Percentiles rank a stretch among this genome's conserved stretches.
phyloP scores from a whole-genome alignment of 305 asterid genomes.

The Euphrasia arctica region DNA sequence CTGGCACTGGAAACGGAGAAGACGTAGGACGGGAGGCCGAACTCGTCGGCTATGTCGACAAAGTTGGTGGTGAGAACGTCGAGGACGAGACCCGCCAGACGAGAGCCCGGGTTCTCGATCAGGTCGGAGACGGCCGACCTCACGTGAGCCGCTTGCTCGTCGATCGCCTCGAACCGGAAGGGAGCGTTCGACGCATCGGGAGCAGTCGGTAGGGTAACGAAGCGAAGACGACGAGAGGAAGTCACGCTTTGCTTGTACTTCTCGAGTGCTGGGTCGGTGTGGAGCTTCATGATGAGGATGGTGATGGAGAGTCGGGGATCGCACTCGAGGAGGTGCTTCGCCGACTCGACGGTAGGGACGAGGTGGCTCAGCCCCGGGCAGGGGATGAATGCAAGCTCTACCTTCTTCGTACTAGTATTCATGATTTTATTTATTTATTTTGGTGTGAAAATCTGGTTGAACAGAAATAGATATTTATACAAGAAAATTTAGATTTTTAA shows the following conservation, averaged over 20 bases:
- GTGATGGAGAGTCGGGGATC: slow-evolving; percentile 39
- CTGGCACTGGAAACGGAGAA: slow-evolving; percentile 36
- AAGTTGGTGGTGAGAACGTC: slow-evolving; percentile 42
- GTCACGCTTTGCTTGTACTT: slow-evolving; percentile 15
- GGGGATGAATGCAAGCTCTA: slow-evolving; percentile 39
- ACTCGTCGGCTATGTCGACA: slow-evolving; percentile 42
- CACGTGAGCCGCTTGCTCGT: slow-evolving; percentile 20
- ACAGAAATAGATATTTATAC: too few species aligned
- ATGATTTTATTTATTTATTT: too few species aligned
- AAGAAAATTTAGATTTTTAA: too few species aligned
- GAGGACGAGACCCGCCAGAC: slow-evolving; percentile 33
- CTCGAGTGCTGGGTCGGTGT: slow-evolving; percentile 25
- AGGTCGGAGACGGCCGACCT: slow-evolving; percentile 22
- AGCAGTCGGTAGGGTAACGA: slow-evolving; percentile 28
- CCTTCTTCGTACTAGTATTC: neutral
- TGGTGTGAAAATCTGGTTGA: too few species aligned
- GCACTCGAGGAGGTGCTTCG: slow-evolving; percentile 44
- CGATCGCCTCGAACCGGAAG: neutral
- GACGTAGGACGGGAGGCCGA: slow-evolving; percentile 37
- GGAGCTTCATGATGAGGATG: slow-evolving; percentile 39
- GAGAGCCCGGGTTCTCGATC: neutral
- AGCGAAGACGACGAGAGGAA: slow-evolving; percentile 24
- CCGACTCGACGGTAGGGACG: slow-evolving; percentile 46
- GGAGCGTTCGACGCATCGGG: neutral
- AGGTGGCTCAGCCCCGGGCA: slow-evolving; percentile 56